Percentiles rank a stretch among this genome's conserved stretches.
Conservation (phyloP, 345 rosid species). For the Gossypium stocksii region DNA sequence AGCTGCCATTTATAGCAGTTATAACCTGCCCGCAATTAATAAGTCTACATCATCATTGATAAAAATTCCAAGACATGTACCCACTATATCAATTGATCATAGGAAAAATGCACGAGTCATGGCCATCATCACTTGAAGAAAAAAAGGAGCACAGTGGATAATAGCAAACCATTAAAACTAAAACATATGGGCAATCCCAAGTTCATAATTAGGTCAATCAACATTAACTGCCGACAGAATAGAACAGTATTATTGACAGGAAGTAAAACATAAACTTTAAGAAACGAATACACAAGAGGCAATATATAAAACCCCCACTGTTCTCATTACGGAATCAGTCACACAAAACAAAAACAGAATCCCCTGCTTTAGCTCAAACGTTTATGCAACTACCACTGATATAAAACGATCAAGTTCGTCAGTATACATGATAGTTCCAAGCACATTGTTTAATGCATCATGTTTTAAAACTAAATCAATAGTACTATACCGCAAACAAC, state of each 20-base stretch:
- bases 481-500: neutral
- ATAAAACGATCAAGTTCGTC: neutral
- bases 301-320: neutral
- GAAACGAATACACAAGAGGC: neutral
- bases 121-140: neutral
- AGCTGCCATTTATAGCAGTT: neutral
- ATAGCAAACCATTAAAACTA: neutral
- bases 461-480: slow-evolving; percentile 2
- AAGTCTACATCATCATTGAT: slow-evolving; percentile 2
- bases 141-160: neutral
- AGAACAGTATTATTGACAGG: neutral
- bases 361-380: slow-evolving; percentile 12
- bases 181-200: neutral
- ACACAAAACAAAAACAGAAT: neutral
- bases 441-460: slow-evolving; percentile 23
- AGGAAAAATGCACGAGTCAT: neutral
- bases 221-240: neutral
- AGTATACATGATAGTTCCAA: neutral
- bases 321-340: slow-evolving; percentile 11
- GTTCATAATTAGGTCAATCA: slow-evolving; percentile 12
- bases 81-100: neutral
- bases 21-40: slow-evolving; percentile 1
- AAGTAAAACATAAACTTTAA: neutral
- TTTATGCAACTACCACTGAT: neutral
- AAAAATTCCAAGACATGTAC: neutral